Base-by-base conservation (phyloP, 495 filamentous ascomycete species). In the Xylaria venustula region DNA sequence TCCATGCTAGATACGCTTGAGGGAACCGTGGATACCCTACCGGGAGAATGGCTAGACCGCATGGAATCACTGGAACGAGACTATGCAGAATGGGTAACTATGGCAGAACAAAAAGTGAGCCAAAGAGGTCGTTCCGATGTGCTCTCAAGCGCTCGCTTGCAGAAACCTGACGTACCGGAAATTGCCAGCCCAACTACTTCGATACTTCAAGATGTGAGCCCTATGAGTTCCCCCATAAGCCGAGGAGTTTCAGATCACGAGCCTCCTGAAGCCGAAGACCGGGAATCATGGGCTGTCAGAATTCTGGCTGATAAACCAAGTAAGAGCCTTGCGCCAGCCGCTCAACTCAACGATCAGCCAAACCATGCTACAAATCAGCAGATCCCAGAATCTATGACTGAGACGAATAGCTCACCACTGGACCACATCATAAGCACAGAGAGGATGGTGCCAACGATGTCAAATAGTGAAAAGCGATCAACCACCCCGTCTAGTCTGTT, bases 1-100 rank as follows among this genome's bases (percentile, higher is more conserved):
- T 80, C 75, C 12, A 90, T 95, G 81, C 81, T 98, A 7, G 93
- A 98, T 66, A 78, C 84, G 9, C 75, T 98, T 9, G 94, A 97
- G 69, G 92, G 90, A 5, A 81, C 85, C 25, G 79, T 87, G 54
- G 94, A 98, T 64, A 88, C 88, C 2, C 70, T 98, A 9, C 94
- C 94, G 0, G 91, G 96, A 32, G 67, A 74, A 19, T 98, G 95
- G 95, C 84, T 97, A 47, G 90, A 93, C 58, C 80, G 86, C 7
- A 83, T 98, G 66, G 95, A 98, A 69, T 70, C 73, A 0, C 74
- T 97, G 14, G 95, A 98, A 67, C 79, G 83, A 11, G 83, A 88
- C n/a, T 96, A 92, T 73, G 83, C 85, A 7, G 77, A 83, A 14
- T 98, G 94, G 95, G 85, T 85, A 14, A 68, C 70, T 22, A 68